These are phyloP conservation scores for Candida dubliniensis DNA, from an alignment of 1,139 yeast genomes.

Conservation along the genomic window DNA sequence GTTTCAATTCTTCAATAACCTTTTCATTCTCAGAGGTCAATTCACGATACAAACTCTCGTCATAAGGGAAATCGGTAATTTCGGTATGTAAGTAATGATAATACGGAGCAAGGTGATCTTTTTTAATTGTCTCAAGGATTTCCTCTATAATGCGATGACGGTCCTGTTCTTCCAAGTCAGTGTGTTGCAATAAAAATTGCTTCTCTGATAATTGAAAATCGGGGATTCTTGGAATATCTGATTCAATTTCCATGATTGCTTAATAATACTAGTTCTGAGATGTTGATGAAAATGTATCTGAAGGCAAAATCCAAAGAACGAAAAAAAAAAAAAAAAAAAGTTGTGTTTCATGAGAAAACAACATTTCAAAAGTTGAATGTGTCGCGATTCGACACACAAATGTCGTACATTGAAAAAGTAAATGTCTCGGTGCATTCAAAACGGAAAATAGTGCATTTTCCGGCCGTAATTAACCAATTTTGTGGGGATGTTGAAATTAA, in stretches of 20 bases:
- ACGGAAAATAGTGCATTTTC: too few relatives aligned
- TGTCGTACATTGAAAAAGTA: too few relatives aligned
- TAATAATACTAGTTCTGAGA: background rate
- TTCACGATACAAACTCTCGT: conserved; percentile 53
- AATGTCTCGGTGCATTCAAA: too few relatives aligned
- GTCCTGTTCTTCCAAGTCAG: conserved; percentile 28
- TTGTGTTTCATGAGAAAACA: background rate
- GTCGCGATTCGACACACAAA: too few relatives aligned
- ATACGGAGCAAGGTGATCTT: conserved; percentile 78
- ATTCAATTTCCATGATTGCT: conserved; percentile 35
- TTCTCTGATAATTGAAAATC: conserved; percentile 77
- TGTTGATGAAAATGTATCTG: background rate
- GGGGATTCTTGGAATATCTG: conserved; percentile 66
- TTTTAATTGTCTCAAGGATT: conserved; percentile 54
- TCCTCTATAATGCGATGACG: conserved; percentile 42
- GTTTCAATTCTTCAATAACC: conserved; percentile 57
- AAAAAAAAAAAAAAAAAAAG: conserved; percentile 1
- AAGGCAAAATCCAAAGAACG: conserved; percentile 4
- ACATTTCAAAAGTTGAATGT: background rate
- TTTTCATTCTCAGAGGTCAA: conserved; percentile 55
- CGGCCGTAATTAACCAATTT: too few relatives aligned
- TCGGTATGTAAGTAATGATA: conserved; percentile 67
- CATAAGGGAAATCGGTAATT: conserved; percentile 51
- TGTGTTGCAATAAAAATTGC: conserved; percentile 59
- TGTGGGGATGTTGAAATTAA: background rate